Evolutionary conservation across 192 early-diverging fungal genomes (phyloP).

Genomic region (Endogone sp.): DNA sequence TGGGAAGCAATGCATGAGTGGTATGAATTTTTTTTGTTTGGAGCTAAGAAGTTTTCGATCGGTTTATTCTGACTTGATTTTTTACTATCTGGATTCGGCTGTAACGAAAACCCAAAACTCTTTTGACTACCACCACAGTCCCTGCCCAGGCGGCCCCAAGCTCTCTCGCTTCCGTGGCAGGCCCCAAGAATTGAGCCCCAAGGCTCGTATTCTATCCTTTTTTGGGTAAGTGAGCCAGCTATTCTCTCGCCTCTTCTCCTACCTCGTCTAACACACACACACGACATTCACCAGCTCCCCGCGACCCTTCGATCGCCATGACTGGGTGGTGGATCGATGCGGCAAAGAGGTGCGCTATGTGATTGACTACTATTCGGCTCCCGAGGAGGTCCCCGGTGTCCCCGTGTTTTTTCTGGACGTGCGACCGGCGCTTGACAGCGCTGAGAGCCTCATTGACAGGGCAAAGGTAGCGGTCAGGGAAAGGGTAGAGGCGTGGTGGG

Average conservation of each 20-base stretch:
- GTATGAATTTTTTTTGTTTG: constrained; percentile 28
- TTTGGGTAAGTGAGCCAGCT: constrained; percentile 63
- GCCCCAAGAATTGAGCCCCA: constrained; percentile 73
- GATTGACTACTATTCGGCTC: constrained; percentile 92
- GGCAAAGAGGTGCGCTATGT: constrained; percentile 91
- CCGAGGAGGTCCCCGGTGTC: constrained; percentile 56
- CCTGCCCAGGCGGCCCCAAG: constrained; percentile 44
- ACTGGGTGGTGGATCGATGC: constrained; percentile 93
- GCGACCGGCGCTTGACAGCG: constrained; percentile 87
- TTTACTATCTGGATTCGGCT: too few species aligned
- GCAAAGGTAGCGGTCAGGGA: constrained; percentile 56
- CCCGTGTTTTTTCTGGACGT: constrained; percentile 93
- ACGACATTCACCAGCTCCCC: constrained; percentile 77
- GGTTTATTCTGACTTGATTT: too few species aligned
- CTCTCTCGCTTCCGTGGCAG: constrained; percentile 82
- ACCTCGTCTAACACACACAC: too few species aligned
- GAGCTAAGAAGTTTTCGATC: not conserved
- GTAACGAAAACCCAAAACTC: too few species aligned
- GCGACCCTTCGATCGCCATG: constrained; percentile 94
- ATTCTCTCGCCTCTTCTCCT: too few species aligned
- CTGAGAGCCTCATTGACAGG: constrained; percentile 57
- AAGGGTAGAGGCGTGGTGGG: constrained; percentile 37
- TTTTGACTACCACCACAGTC: constrained; percentile 10
- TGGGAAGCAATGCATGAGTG: constrained; percentile 76
- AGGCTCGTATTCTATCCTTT: constrained; percentile 58